Base-by-base conservation (phyloP, 2,329 filamentous ascomycete species). In the Alternaria arbusti region DNA sequence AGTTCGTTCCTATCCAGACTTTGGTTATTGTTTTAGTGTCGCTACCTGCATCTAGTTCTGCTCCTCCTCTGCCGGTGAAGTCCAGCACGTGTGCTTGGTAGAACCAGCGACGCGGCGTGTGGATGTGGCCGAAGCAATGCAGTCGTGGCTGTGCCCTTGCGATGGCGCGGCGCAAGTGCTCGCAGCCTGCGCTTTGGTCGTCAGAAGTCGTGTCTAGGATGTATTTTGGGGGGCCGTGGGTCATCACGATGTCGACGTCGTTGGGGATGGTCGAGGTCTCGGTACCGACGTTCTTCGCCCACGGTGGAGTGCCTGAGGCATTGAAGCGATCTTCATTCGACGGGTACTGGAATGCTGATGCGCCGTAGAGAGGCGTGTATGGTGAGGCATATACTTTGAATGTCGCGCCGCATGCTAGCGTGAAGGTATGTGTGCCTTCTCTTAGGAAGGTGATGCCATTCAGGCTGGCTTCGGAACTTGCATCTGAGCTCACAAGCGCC, bases 41-140 rank as follows among this genome's bases (percentile, higher is more conserved):
- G 6, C 17, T 5, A 13, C 63, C 64, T 5, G n/a, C 55, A 25
- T 50, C 57, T 5, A 45, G n/a, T 22, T 54, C 60, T 4, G 20
- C 22, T 11, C 49, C 49, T 2, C 67, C 56, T 13, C 67, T 64
- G 25, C 25, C 25, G 25, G 25, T 26, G 15, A 70, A 83, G 3
- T 59, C 58, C 12, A 83, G 70, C 15, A 69, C 73, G 62, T 75
- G 69, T 6, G 66, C 68, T n/a, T 76, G 72, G 50, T 75, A 73
- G 13, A 44, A 5, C 80, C 85, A 66, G 84, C 82, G 72, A 49
- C 32, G 25, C 9, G 57, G 50, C 20, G 40, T n/a, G 40, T 89
- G 86, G 5, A 89, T 87, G 76, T 89, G 87, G 0, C 87, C 87
- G 68, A 89, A 90, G 65, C 86, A 86, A 70, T 88, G 86, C 17